Base-by-base conservation (phyloP, 768 basidiomycete genomes). In the Galerina sulciceps region DNA sequence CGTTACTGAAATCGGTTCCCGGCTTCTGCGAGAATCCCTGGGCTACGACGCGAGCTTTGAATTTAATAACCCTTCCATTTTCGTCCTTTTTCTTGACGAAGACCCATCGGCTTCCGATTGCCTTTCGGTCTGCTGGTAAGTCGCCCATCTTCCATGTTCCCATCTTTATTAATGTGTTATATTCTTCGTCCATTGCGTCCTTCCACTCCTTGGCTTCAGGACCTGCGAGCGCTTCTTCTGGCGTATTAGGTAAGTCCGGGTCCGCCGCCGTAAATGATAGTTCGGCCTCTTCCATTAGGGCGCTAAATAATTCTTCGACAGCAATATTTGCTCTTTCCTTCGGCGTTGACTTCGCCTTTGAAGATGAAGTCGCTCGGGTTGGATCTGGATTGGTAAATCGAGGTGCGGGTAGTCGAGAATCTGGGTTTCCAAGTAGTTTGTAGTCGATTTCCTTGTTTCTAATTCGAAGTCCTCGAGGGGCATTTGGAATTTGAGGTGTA, bases 1-100 rank as follows among this genome's bases (percentile, higher is more conserved):
- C 41, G 15, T 71, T 23, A 2, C 10, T 23, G 17, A 23, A 81
- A 54, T 78, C 78, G 22, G 73, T 64, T 26, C 79, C 75, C n/a
- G 68, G 72, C 45, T 65, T 64, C 57, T 83, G 79, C 1, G 72
- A 65, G 64, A 73, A 81, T 34, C 71, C 73, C 41, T 72, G 66
- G 0, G 71, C 72, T 0, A 78, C 71, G 0, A 76, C 63, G 10
- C 63, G 59, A 8, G 69, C 74, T 59, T 78, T 80, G 64, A 73
- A 68, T 22, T 63, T 65, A 3, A 59, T 42, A 22, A 79, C 60
- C 1, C 60, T 60, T 15, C 78, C 77, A 3, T 66, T 15, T 10
- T 66, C 65, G 54, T 79, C 66, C 8, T 58, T 55, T 62, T 82
- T 82, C 23, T 67, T 63, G 11, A 50, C 58, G 56, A 71, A 80